Conservation (phyloP, 2,329 filamentous ascomycete species). For the Tolypocladium inflatum region DNA sequence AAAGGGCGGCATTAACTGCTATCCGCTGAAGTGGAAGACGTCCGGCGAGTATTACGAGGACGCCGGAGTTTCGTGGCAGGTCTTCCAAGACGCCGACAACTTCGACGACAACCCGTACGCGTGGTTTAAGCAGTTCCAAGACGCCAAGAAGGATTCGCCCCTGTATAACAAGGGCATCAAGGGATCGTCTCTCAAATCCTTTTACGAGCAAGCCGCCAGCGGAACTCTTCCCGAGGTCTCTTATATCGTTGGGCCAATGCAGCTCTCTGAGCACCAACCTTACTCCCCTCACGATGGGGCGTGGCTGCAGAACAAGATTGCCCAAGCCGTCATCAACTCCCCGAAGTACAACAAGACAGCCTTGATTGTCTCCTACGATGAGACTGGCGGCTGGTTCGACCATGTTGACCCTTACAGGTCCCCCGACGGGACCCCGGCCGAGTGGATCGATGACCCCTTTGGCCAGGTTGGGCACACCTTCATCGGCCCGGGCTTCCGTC, state of each 20-base stretch:
- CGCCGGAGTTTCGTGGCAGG: constrained; percentile 38
- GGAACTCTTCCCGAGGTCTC: constrained; percentile 42
- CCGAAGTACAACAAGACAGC: constrained; percentile 38
- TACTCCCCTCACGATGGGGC: constrained; percentile 44
- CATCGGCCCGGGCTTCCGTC: constrained; percentile 29
- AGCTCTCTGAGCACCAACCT: constrained; percentile 44
- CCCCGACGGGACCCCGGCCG: constrained; percentile 36
- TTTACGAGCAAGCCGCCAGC: constrained; percentile 38
- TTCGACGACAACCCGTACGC: constrained; percentile 46
- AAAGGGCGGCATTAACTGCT: constrained; percentile 35
- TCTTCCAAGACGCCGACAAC: constrained; percentile 40
- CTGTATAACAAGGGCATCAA: constrained; percentile 36
- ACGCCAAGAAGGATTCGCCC: constrained; percentile 27
- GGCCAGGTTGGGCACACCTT: constrained; percentile 26
- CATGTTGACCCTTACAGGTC: constrained; percentile 42
- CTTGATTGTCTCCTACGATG: constrained; percentile 34
- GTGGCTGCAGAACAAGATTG: constrained; percentile 43
- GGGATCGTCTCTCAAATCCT: constrained; percentile 35
- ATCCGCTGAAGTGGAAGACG: constrained; percentile 44
- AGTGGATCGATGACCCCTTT: constrained; percentile 39
- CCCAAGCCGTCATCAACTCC: constrained; percentile 38
- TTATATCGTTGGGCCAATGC: constrained; percentile 39
- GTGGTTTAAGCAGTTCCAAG: constrained; percentile 43
- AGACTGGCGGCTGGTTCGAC: constrained; percentile 46
- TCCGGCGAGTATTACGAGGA: constrained; percentile 38